A percentile compares a stretch with the other conserved stretches of the same genome.
These are phyloP conservation scores for Rhizomucor pusillus DNA, from an alignment of 371 early-diverging fungal species.

Conservation along the genomic window DNA sequence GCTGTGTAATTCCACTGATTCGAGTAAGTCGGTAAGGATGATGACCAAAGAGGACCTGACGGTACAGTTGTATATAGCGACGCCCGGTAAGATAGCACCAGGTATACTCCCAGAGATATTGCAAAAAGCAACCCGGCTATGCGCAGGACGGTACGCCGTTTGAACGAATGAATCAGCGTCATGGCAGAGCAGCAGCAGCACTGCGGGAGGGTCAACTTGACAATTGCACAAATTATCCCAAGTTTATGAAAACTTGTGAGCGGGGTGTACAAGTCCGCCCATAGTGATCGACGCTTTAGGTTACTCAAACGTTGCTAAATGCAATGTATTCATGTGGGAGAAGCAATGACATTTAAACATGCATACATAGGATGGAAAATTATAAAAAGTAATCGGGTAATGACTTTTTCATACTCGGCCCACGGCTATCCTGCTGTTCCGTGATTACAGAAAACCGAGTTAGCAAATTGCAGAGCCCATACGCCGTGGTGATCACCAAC, in stretches of 20 bases:
- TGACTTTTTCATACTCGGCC: constrained; percentile 73
- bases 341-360: too few relatives aligned
- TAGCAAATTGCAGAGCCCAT: background rate
- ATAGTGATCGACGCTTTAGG: too few relatives aligned
- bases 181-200: background rate
- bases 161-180: constrained; percentile 3
- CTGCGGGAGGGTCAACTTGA: too few relatives aligned
- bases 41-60: constrained; percentile 2
- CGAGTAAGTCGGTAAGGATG: constrained; percentile 2
- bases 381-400: constrained; percentile 93
- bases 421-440: constrained; percentile 71
- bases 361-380: constrained; percentile 2
- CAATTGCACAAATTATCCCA: too few relatives aligned
- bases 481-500: constrained; percentile 16
- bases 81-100: constrained; percentile 1
- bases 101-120: background rate
- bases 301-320: too few relatives aligned
- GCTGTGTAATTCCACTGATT: constrained; percentile 19
- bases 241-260: too few relatives aligned
- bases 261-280: too few relatives aligned
- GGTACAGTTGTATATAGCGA: constrained; percentile 3
- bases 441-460: background rate
- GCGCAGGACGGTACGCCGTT: constrained; percentile 1
- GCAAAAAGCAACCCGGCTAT: background rate
- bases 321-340: too few relatives aligned